These are phyloP conservation scores for Rhizoclosmatium sp. DNA, from an alignment of 192 early-diverging fungal genomes.

Conservation along the genomic window DNA sequence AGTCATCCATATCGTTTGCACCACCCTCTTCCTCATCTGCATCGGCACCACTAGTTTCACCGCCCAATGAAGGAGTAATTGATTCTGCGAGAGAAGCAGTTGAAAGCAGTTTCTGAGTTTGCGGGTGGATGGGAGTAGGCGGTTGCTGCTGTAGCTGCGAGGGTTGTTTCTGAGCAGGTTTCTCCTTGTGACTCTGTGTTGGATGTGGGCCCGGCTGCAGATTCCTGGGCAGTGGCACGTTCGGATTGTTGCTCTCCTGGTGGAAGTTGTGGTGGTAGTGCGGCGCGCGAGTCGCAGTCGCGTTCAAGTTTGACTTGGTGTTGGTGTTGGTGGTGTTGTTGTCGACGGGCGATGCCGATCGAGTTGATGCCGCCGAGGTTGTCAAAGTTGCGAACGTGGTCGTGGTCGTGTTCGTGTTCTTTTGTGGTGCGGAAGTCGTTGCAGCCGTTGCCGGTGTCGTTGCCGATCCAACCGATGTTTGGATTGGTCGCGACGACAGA, in stretches of 20 bases:
- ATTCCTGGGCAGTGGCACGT: neutral
- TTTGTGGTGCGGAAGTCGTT: neutral
- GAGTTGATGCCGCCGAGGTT: neutral
- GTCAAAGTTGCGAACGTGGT: neutral
- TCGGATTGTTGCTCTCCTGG: neutral
- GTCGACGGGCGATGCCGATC: neutral
- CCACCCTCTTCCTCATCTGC: slow-evolving; percentile 26
- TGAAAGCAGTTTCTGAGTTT: too few relatives aligned
- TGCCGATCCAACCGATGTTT: neutral
- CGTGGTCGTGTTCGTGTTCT: neutral
- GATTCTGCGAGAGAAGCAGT: neutral
- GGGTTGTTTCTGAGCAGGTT: too few relatives aligned
- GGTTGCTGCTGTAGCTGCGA: too few relatives aligned
- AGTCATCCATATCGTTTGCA: slow-evolving; percentile 14
- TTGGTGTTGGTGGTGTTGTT: too few relatives aligned
- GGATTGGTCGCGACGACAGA: neutral
- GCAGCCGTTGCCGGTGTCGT: neutral
- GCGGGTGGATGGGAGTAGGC: too few relatives aligned
- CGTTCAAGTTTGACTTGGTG: too few relatives aligned
- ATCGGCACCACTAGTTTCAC: slow-evolving; percentile 14
- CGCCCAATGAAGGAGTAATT: neutral
- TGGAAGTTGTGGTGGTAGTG: too few relatives aligned
- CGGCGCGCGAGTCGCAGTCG: too few relatives aligned
- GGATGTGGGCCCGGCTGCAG: neutral
- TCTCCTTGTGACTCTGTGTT: too few relatives aligned